These are phyloP conservation scores for Ceratocystis huliohia DNA, from an alignment of 2,329 filamentous ascomycete genomes.

Conservation along the genomic window DNA sequence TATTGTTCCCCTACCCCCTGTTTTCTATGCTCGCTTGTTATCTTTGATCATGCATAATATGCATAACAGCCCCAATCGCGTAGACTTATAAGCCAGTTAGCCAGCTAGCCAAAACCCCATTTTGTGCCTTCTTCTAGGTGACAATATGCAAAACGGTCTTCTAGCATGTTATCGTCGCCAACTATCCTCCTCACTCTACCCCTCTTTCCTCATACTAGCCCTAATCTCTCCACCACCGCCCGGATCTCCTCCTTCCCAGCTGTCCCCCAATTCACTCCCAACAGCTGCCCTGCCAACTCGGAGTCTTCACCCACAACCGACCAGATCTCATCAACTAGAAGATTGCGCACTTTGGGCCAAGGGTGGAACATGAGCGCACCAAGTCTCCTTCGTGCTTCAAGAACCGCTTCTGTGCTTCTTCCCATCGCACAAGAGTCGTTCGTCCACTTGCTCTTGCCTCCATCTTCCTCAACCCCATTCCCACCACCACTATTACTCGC, in stretches of 20 bases:
- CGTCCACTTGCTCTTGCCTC: not conserved
- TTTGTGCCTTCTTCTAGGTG: not conserved
- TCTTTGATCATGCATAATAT: conserved; percentile 6
- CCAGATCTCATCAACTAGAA: conserved; percentile 51
- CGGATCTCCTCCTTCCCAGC: conserved; percentile 38
- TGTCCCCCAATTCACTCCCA: conserved; percentile 45
- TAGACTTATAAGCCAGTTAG: too few species aligned
- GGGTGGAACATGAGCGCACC: conserved; percentile 64
- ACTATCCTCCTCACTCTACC: not conserved
- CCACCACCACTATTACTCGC: not conserved
- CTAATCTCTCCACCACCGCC: conserved; percentile 33
- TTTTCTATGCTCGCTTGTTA: not conserved
- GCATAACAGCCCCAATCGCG: not conserved
- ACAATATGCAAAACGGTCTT: not conserved
- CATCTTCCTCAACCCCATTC: not conserved
- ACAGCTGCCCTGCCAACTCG: conserved; percentile 29
- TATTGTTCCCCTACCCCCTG: not conserved
- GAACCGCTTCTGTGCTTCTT: conserved; percentile 26
- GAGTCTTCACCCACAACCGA: conserved; percentile 29
- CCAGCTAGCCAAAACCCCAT: not conserved
- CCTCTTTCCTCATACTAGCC: conserved; percentile 27
- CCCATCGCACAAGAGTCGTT: conserved; percentile 12
- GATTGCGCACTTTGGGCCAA: conserved; percentile 58
- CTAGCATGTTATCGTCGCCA: not conserved
- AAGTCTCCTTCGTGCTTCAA: conserved; percentile 54